A percentile compares a stretch with the other conserved stretches of the same genome.
These are phyloP conservation scores for Solanum ossicruentum DNA, from an alignment of 257 asterid genomes.

Conservation along the genomic window DNA sequence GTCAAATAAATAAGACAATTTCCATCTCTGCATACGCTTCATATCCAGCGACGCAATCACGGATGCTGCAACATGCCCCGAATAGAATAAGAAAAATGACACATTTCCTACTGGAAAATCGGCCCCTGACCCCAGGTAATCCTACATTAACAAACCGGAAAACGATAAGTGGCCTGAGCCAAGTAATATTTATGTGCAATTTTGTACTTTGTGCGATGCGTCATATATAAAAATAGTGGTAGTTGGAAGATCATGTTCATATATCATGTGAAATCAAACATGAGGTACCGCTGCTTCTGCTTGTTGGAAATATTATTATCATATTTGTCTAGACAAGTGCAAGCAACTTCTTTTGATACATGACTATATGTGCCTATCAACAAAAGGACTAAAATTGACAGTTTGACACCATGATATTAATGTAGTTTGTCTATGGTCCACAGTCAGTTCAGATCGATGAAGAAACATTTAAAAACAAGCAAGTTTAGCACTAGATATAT, in stretches of 20 bases:
- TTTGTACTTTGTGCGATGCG: background rate
- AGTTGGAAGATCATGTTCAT: background rate
- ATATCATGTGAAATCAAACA: background rate
- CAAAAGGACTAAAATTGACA: background rate
- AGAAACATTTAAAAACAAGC: background rate
- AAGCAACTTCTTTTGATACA: background rate
- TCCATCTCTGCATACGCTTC: constrained; percentile 17
- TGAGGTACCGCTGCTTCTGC: background rate
- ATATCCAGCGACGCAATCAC: constrained; percentile 15
- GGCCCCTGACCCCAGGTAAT: constrained; percentile 17
- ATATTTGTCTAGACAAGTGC: background rate
- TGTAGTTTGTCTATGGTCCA: background rate
- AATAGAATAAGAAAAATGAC: constrained; percentile 21
- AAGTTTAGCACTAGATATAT: background rate
- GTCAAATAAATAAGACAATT: constrained; percentile 7
- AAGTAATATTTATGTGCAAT: background rate
- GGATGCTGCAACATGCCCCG: constrained; percentile 25
- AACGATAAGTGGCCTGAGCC: background rate
- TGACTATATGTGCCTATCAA: background rate
- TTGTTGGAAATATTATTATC: background rate
- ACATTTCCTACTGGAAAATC: constrained; percentile 27
- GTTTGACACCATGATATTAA: background rate
- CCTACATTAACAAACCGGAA: background rate
- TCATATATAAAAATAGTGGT: background rate
- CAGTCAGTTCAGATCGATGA: background rate